These are phyloP conservation scores for Bruguiera parviflora DNA, from an alignment of 345 rosid genomes.

Conservation along the genomic window DNA sequence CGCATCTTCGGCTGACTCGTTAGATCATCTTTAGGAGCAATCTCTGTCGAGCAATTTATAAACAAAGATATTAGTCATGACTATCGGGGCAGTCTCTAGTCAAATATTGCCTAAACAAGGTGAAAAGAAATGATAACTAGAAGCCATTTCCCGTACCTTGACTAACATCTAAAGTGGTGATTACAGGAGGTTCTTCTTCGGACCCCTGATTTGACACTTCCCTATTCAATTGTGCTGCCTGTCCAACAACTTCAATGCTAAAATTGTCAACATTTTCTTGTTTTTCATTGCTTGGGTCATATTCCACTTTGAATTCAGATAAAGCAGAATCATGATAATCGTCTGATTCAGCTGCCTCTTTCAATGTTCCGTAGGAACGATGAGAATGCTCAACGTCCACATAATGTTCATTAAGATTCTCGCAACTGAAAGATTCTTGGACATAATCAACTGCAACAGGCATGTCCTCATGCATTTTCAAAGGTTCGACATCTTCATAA, in stretches of 20 bases:
- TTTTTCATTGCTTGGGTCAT: not conserved
- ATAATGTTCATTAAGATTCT: not conserved
- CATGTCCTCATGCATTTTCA: not conserved
- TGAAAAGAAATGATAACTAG: not conserved
- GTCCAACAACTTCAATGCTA: slow-evolving; percentile 5
- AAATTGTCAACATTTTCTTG: not conserved
- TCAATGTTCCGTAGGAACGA: not conserved
- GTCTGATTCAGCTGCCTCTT: not conserved
- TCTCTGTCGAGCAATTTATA: slow-evolving; percentile 14
- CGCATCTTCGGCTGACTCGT: slow-evolving; percentile 9
- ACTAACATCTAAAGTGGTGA: not conserved
- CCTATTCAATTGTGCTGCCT: not conserved
- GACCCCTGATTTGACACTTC: not conserved
- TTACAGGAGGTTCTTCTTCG: not conserved
- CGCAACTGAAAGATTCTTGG: not conserved
- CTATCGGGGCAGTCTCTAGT: not conserved
- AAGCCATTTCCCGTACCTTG: slow-evolving; percentile 12
- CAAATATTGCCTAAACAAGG: not conserved
- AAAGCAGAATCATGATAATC: not conserved
- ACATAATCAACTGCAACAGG: not conserved
- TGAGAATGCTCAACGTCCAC: not conserved
- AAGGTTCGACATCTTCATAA: not conserved
- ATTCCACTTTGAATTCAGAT: not conserved
- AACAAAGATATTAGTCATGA: not conserved
- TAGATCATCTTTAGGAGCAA: slow-evolving; percentile 11